phyloP scores from a whole-genome alignment of 2,329 filamentous ascomycete genomes.

The Ophiostoma quercus region DNA sequence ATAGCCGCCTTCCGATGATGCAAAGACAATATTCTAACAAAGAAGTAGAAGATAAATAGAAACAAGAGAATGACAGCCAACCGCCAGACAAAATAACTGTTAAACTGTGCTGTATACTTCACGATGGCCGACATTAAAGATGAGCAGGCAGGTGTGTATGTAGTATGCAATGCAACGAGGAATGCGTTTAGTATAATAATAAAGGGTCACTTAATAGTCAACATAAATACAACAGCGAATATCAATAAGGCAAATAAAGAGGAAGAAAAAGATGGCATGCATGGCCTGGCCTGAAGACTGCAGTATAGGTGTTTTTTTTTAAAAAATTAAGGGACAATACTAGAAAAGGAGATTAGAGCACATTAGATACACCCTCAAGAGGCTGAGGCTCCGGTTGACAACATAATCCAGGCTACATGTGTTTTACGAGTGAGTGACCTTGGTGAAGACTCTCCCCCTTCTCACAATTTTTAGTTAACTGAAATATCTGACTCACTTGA shows the following conservation, averaged over 20 bases:
- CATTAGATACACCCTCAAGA: neutral
- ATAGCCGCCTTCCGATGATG: neutral
- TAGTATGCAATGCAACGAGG: conserved; percentile 1
- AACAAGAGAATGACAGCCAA: too few relatives aligned
- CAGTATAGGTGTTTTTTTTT: too few relatives aligned
- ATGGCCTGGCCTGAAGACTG: too few relatives aligned
- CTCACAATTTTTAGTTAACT: too few relatives aligned
- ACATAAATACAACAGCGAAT: neutral
- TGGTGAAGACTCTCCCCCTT: too few relatives aligned
- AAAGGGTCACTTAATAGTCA: neutral
- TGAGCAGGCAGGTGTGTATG: neutral
- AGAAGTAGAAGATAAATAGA: neutral
- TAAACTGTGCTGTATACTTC: neutral
- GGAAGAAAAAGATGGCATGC: neutral
- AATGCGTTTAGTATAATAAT: neutral
- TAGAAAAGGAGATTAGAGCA: too few relatives aligned
- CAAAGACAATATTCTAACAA: neutral
- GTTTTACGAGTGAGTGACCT: too few relatives aligned
- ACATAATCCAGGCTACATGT: too few relatives aligned
- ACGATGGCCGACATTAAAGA: neutral
- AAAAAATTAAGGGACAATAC: too few relatives aligned
- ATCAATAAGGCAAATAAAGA: neutral
- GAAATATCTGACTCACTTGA: neutral
- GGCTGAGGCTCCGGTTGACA: neutral
- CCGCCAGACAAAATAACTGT: neutral